Base-by-base conservation (phyloP, 202 grass and related monocot species). In the Musa balbisiana region DNA sequence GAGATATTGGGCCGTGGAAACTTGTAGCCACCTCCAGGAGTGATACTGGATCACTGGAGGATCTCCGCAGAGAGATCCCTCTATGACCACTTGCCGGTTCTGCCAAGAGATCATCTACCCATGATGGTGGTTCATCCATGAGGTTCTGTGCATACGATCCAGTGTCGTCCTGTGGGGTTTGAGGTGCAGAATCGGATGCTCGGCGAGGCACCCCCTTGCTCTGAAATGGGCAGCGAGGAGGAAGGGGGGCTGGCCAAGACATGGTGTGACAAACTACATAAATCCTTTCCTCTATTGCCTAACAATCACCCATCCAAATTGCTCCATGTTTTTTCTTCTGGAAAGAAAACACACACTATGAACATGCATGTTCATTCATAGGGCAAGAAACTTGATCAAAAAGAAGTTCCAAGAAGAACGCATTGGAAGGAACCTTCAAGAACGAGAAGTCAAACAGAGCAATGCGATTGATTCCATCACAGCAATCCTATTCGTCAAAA, bases 201-300 rank as follows among this genome's bases (percentile, higher is more conserved):
- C 27, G 78, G 52, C 80, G 81, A 43, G 68, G 82, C 23, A 76
- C 60, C 54, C 75, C 62, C 73, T 68, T 83, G 19, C 50, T 80
- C 20, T 67, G 81, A 19, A 78, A 72, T 5, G 95, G 89, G 81
- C 87, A 92, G 59, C 95, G 91, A 43, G 95, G 95, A 52, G 91
- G 95, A 75, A 99, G 95, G 73, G 90, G 86, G 5, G 90, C 83
- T 8, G 86, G 84, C n/a, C 87, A 87, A 55, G 91, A 92, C 95
- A 99, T 99, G 62, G 76, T 73, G 75, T 66, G 27, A 79, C 22
- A 27, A 68, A 64, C 60, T 64, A 55, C 25, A 54, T 52, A 74
- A 24, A 43, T 49, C 25, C 53, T 64, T 73, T 49, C 56, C 4
- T 73, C 69, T 64, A 24, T 51, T 64, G 50, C 20, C 43, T 77